Conservation (phyloP, 371 early-diverging fungal species). For the Smittium mucronatum region DNA sequence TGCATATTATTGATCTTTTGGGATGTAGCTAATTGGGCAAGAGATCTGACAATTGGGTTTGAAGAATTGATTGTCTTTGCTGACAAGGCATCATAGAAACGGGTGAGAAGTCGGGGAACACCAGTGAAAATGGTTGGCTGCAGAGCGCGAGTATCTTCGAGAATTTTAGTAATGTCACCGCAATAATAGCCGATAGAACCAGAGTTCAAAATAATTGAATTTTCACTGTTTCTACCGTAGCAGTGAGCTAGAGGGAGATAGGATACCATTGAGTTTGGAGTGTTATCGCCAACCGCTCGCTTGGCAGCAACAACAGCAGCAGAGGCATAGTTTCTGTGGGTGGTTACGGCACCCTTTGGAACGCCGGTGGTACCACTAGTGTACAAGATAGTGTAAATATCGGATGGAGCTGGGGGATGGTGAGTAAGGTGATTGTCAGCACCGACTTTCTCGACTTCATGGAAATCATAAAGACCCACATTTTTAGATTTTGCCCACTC, state of each 20-base stretch:
- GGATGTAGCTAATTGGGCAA: constrained; percentile 53
- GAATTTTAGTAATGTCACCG: constrained; percentile 58
- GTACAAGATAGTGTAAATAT: constrained; percentile 91
- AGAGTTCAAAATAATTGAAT: constrained; percentile 36
- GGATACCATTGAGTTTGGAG: constrained; percentile 34
- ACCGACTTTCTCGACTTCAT: constrained; percentile 51
- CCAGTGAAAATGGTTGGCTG: constrained; percentile 73
- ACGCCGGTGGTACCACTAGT: constrained; percentile 74
- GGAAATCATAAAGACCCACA: constrained; percentile 34
- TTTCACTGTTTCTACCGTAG: constrained; percentile 61
- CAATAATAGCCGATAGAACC: constrained; percentile 66
- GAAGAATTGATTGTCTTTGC: constrained; percentile 50
- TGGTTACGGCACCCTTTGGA: constrained; percentile 43
- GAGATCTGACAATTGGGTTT: constrained; percentile 38
- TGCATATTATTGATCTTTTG: constrained; percentile 45
- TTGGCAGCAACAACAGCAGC: constrained; percentile 8
- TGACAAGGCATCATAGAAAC: constrained; percentile 67
- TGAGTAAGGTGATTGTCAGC: constrained; percentile 26
- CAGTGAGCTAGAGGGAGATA: constrained; percentile 83
- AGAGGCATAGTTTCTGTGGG: constrained; percentile 32
- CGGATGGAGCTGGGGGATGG: constrained; percentile 46
- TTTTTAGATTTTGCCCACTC: constrained; percentile 35
- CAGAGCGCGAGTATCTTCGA: constrained; percentile 70
- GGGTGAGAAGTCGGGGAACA: constrained; percentile 86
- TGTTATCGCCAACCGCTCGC: constrained; percentile 16